Conservation (phyloP, 2,329 filamentous ascomycete genomes). For the Metarhizium humberi region DNA sequence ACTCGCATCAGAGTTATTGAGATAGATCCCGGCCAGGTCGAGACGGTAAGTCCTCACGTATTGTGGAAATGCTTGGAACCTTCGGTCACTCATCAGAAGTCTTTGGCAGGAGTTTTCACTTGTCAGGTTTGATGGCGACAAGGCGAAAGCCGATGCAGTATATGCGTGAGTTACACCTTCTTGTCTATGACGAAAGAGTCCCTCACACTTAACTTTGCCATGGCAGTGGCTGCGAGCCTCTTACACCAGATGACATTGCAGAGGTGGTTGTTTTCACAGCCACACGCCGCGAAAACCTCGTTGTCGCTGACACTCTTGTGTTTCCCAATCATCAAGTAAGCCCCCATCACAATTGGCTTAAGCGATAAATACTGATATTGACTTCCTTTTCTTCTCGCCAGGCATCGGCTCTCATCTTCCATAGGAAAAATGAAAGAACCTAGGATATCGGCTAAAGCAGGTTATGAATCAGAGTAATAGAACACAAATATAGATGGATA, state of each 20-base stretch:
- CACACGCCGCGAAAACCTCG: slow-evolving; percentile 78
- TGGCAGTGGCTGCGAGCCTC: slow-evolving; percentile 61
- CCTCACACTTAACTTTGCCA: not conserved
- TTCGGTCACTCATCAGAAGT: not conserved
- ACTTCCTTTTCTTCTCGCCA: slow-evolving; percentile 3
- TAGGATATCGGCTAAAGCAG: not conserved
- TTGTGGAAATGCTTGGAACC: not conserved
- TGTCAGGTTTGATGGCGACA: slow-evolving; percentile 81
- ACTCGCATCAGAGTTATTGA: slow-evolving; percentile 77
- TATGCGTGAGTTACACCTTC: slow-evolving; percentile 55
- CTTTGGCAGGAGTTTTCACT: slow-evolving; percentile 66
- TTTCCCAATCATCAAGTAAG: slow-evolving; percentile 82
- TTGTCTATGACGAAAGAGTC: not conserved
- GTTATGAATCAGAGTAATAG: slow-evolving; percentile 1
- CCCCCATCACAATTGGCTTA: not conserved
- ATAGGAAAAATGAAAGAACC: slow-evolving; percentile 14
- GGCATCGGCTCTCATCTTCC: slow-evolving; percentile 24
- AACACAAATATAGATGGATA: not conserved
- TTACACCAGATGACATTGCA: slow-evolving; percentile 85
- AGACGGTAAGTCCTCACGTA: slow-evolving; percentile 48
- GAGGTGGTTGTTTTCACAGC: slow-evolving; percentile 83
- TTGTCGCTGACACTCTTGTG: slow-evolving; percentile 77
- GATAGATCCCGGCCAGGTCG: slow-evolving; percentile 85
- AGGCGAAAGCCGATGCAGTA: slow-evolving; percentile 79
- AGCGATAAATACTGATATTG: not conserved